Evolutionary conservation across 2,329 filamentous ascomycete species (phyloP).

Genomic region (Colletotrichum spinosum): DNA sequence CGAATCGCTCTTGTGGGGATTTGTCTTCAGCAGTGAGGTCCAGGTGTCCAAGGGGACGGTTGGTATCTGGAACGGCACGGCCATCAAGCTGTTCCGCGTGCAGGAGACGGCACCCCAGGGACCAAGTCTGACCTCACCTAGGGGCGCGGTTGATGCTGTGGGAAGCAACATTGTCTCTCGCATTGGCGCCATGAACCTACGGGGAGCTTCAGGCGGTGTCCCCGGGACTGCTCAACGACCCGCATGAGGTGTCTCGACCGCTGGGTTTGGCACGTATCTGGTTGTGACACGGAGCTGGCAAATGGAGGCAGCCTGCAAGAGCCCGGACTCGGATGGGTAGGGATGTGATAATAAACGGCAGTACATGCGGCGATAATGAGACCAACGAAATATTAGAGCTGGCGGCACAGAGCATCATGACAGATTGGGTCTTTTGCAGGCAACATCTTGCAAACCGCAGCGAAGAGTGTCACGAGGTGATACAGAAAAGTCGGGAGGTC

Average conservation of each 20-base stretch:
- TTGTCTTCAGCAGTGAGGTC: conserved; percentile 93
- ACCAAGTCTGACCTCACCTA: conserved; percentile 84
- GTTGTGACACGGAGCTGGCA: not conserved
- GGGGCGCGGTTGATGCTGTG: conserved; percentile 92
- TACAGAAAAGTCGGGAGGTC: not conserved
- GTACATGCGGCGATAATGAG: conserved; percentile 18
- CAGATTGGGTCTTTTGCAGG: not conserved
- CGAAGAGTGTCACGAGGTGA: not conserved
- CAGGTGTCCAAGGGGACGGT: conserved; percentile 86
- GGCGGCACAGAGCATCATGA: not conserved
- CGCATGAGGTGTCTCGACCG: not conserved
- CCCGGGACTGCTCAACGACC: conserved; percentile 23
- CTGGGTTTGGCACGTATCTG: not conserved
- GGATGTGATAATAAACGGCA: not conserved
- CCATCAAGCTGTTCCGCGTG: conserved; percentile 88
- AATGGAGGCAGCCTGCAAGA: not conserved
- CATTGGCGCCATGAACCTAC: conserved; percentile 83
- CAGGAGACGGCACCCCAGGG: conserved; percentile 85
- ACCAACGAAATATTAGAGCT: not conserved
- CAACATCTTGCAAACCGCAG: not conserved
- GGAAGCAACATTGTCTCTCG: conserved; percentile 89
- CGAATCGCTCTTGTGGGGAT: conserved; percentile 92
- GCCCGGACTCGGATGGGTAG: too few species aligned
- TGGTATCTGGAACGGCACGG: conserved; percentile 93
- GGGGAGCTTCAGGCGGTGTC: conserved; percentile 45